phyloP scores from a whole-genome alignment of 345 rosid genomes.

The Salix udensis region DNA sequence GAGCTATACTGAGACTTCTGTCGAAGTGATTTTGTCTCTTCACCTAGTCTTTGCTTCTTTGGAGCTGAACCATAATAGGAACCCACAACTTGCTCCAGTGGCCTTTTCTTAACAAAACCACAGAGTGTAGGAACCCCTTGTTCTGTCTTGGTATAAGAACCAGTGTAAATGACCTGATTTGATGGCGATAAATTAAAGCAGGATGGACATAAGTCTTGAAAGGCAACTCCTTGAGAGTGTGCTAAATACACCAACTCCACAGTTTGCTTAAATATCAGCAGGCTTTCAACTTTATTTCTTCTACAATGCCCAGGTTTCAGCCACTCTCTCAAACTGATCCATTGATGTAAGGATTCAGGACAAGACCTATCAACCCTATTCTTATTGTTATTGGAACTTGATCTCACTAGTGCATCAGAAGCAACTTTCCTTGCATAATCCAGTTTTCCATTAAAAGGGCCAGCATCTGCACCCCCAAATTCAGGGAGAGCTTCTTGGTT shows the following conservation, averaged over 20 bases:
- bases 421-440: constrained; percentile 13
- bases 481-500: constrained; percentile 25
- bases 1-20: constrained; percentile 27
- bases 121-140: constrained; percentile 20
- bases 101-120: constrained; percentile 42
- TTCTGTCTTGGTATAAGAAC: constrained; percentile 39
- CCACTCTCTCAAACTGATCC: constrained; percentile 59
- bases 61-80: constrained; percentile 15
- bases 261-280: constrained; percentile 56
- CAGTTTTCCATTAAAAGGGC: constrained; percentile 25
- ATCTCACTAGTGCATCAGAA: constrained; percentile 24
- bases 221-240: constrained; percentile 55
- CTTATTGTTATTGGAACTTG: constrained; percentile 23
- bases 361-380: constrained; percentile 22
- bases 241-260: constrained; percentile 63
- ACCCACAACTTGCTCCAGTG: constrained; percentile 28
- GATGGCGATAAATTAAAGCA: constrained; percentile 42
- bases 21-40: constrained; percentile 21
- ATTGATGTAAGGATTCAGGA: constrained; percentile 30
- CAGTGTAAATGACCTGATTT: constrained; percentile 47
- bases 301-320: constrained; percentile 36
- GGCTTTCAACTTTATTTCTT: constrained; percentile 40
- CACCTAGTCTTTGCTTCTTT: constrained; percentile 41
- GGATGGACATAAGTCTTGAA: constrained; percentile 57
- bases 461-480: constrained; percentile 8